These are phyloP conservation scores for Nannizziopsis arthrosporioides DNA, from an alignment of 2,329 filamentous ascomycete species.

Conservation along the genomic window DNA sequence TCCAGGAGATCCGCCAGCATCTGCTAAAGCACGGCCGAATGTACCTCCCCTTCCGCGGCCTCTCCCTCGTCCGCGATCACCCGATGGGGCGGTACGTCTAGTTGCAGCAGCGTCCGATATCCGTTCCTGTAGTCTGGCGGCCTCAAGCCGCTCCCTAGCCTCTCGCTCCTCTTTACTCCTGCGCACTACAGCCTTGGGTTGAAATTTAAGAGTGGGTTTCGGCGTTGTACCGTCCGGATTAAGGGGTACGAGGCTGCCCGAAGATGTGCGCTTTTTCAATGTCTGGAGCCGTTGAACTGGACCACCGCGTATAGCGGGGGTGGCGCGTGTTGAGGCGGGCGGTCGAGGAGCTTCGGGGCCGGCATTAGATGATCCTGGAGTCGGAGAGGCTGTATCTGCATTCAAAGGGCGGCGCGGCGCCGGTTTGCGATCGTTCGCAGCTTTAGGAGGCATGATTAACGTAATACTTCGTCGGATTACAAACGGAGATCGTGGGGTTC, in stretches of 20 bases:
- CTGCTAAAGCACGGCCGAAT: conserved; percentile 21
- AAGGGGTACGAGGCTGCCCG: conserved; percentile 28
- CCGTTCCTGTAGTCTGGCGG: conserved; percentile 30
- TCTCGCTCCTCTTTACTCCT: conserved; percentile 38
- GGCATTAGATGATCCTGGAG: conserved; percentile 3
- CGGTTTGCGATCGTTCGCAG: conserved; percentile 7
- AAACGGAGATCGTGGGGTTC: too few relatives aligned
- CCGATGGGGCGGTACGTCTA: conserved; percentile 4
- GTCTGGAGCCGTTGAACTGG: conserved; percentile 35
- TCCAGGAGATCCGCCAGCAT: conserved; percentile 22
- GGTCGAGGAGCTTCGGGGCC: not conserved
- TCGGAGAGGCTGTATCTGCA: conserved; percentile 6
- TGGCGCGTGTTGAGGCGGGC: conserved; percentile 2
- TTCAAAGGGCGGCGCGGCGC: conserved; percentile 2
- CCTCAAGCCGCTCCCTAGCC: conserved; percentile 32
- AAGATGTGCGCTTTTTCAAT: conserved; percentile 29
- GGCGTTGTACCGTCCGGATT: conserved; percentile 22
- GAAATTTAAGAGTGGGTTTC: conserved; percentile 34
- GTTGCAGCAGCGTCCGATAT: conserved; percentile 30
- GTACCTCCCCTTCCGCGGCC: conserved; percentile 22
- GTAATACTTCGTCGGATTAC: too few relatives aligned
- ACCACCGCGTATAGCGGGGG: conserved; percentile 10
- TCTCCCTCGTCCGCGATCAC: conserved; percentile 21
- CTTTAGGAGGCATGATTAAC: conserved; percentile 11
- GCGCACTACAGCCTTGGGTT: conserved; percentile 32